A percentile compares a stretch with the other conserved stretches of the same genome.
Evolutionary conservation across 805 yeast genomes (phyloP).

Genomic region (Yamadazyma akitaensis): DNA sequence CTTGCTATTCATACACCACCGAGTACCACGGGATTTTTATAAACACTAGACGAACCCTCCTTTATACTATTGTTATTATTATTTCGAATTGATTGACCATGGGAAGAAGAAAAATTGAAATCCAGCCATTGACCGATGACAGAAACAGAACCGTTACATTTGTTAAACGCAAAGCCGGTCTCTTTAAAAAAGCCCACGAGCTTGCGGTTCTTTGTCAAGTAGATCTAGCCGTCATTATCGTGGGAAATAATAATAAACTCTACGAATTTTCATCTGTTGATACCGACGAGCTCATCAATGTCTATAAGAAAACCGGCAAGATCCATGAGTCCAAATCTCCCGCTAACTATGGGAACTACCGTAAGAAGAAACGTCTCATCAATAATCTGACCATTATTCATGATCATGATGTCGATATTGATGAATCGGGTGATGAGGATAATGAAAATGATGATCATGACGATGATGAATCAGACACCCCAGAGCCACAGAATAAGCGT

Average conservation of each 20-base stretch:
- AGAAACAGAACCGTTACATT: slow-evolving; percentile 84
- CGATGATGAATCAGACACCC: slow-evolving; percentile 33
- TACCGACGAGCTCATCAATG: slow-evolving; percentile 33
- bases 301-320: slow-evolving; percentile 18
- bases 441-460: slow-evolving; percentile 29
- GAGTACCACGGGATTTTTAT: too few species aligned
- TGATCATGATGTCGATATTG: slow-evolving; percentile 16
- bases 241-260: slow-evolving; percentile 77
- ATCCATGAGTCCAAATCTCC: slow-evolving; percentile 65
- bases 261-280: slow-evolving; percentile 81
- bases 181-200: slow-evolving; percentile 84
- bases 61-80: background rate
- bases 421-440: slow-evolving; percentile 22
- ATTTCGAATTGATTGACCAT: slow-evolving; percentile 33
- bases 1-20: too few species aligned
- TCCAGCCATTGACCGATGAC: slow-evolving; percentile 87
- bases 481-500: slow-evolving; percentile 29
- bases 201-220: slow-evolving; percentile 88
- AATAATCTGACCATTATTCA: background rate
- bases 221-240: slow-evolving; percentile 84
- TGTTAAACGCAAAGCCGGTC: slow-evolving; percentile 90
- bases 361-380: slow-evolving; percentile 29
- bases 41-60: too few species aligned
- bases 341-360: slow-evolving; percentile 61
- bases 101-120: slow-evolving; percentile 97